Base-by-base conservation (phyloP, 2,329 filamentous ascomycete species). In the Chaetomium sp. region DNA sequence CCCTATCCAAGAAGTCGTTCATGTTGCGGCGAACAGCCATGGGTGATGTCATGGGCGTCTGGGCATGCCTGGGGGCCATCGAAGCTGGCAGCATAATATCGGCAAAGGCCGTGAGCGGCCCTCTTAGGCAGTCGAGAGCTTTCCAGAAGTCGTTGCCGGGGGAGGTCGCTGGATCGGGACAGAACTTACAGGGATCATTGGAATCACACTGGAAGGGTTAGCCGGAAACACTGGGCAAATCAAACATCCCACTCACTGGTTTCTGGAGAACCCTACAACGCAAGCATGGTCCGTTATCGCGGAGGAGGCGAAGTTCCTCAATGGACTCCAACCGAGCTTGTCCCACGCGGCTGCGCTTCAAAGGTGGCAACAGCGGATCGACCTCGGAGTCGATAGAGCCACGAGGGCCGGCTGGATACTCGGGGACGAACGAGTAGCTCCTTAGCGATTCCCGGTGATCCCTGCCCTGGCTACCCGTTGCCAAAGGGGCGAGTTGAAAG, bases 311-410 rank as follows among this genome's bases (percentile, higher is more conserved):
- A 4, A 87, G 78, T 72, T 86, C 84, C 50, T 81, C 83, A 54
- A 87, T 86, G 21, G 84, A 86, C 70, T 86, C 79, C 1, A 87
- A 75, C 27, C 82, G 80, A 45, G 82, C 80, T 67, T 83, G 83
- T 3, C 81, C 82, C 33, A 82, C 78, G 51, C 83, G 79, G 60
- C 80, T 83, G 67, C 80, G 78, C 72, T 85, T 85, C 62, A 86
- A 70, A 4, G 84, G 84, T 8, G 84, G 84, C 2, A 87, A 75
- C 49, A 84, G 74, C 21, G 82, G 79, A 62, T 86, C 83, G 45
- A 78, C 75, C 55, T 84, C 82, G 1, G 80, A 75, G 60, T 84
- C 82, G 10, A 77, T 73, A 6, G 79, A 80, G 33, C 75, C 76
- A 64, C 79, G 77, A 12, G 73, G 72, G 27, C 68, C 70, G 76